Evolutionary conservation across 257 asterid genomes (phyloP).

Genomic region (Plantago ovata): DNA sequence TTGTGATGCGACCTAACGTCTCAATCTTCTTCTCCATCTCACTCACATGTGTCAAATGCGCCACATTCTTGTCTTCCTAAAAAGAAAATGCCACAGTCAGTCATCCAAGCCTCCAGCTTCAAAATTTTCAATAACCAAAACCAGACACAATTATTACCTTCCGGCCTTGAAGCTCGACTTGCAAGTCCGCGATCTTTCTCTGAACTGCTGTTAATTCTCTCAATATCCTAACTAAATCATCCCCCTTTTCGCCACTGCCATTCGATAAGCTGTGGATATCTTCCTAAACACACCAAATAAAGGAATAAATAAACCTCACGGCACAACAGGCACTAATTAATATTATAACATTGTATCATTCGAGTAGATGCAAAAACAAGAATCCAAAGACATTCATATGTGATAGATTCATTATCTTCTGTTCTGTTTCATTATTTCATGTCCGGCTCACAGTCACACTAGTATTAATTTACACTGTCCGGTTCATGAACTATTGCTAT

Average conservation of each 20-base stretch:
- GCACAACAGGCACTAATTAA: constrained; percentile 10
- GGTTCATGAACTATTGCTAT: no score
- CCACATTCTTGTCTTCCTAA: constrained; percentile 94
- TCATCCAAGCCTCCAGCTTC: neutral
- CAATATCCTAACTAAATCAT: constrained; percentile 81
- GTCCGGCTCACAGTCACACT: no score
- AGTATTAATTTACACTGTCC: no score
- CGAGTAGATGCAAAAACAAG: neutral
- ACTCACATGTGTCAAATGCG: constrained; percentile 89
- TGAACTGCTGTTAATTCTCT: constrained; percentile 89
- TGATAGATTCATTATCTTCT: no score
- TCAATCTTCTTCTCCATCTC: constrained; percentile 95
- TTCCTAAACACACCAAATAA: constrained; percentile 47
- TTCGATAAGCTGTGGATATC: constrained; percentile 58
- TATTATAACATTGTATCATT: constrained; percentile 2
- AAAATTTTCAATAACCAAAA: constrained; percentile 13
- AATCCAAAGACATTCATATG: neutral
- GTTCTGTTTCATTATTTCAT: no score
- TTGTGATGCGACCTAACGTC: constrained; percentile 79
- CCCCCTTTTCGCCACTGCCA: constrained; percentile 63
- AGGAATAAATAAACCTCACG: constrained; percentile 15
- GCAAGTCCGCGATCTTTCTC: constrained; percentile 90
- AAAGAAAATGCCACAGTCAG: constrained; percentile 8
- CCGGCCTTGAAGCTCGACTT: constrained; percentile 98
- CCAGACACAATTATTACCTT: constrained; percentile 42